A percentile compares a stretch with the other conserved stretches of the same genome.
These are phyloP conservation scores for Pueraria montana DNA, from an alignment of 306 rosid genomes.

Conservation along the genomic window DNA sequence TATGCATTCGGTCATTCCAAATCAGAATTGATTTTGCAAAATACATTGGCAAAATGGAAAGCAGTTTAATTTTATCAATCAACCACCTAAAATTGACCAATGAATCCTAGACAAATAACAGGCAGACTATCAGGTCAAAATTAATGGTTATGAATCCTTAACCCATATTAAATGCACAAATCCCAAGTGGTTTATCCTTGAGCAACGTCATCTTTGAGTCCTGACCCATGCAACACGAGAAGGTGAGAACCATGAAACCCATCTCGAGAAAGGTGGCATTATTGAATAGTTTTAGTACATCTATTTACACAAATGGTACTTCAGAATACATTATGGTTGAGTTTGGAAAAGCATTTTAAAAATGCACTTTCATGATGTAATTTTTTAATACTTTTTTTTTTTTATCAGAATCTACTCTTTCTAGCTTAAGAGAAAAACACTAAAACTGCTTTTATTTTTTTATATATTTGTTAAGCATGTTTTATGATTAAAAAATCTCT, in stretches of 20 bases:
- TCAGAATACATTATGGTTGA: neutral
- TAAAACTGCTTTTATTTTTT: neutral
- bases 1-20: constrained; percentile 15
- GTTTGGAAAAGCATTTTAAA: neutral
- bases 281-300: neutral
- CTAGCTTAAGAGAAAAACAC: neutral
- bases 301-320: neutral
- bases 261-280: constrained; percentile 21
- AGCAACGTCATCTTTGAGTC: constrained; percentile 3
- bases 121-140: neutral
- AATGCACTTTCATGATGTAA: neutral
- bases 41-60: neutral
- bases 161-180: neutral
- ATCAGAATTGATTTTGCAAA: constrained; percentile 21
- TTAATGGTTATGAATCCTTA: constrained; percentile 2
- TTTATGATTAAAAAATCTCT: neutral
- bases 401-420: neutral
- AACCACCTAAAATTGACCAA: constrained; percentile 23
- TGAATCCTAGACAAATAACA: constrained; percentile 6
- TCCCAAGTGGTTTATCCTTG: constrained; percentile 5
- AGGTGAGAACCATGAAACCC: neutral
- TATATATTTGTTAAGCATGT: neutral
- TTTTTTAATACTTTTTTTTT: neutral
- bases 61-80: neutral
- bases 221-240: neutral